A percentile compares a stretch with the other conserved stretches of the same genome.
Evolutionary conservation across 495 filamentous ascomycete genomes (phyloP).

Genomic region (Aspergillus incahuasiensis): DNA sequence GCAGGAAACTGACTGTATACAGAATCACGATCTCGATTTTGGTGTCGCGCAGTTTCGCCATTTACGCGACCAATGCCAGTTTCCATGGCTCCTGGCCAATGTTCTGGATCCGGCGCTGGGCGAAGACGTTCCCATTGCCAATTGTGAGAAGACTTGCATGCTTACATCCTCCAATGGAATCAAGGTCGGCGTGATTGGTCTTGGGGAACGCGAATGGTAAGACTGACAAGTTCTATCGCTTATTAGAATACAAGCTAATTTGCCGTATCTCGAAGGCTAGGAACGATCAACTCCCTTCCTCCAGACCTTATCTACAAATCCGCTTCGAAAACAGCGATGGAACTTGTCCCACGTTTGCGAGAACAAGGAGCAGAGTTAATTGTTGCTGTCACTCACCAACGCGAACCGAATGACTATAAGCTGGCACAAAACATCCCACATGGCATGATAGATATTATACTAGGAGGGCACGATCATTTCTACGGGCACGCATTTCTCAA

Average conservation of each 20-base stretch:
- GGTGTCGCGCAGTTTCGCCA: slow-evolving; percentile 76
- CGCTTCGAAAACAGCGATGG: slow-evolving; percentile 63
- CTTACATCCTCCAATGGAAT: slow-evolving; percentile 75
- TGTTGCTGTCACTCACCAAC: slow-evolving; percentile 76
- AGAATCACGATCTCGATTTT: slow-evolving; percentile 93
- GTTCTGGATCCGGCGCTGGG: slow-evolving; percentile 75
- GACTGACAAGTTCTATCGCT: not conserved
- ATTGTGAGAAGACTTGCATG: slow-evolving; percentile 65
- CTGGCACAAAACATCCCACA: slow-evolving; percentile 62
- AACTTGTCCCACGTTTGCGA: slow-evolving; percentile 64
- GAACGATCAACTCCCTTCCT: slow-evolving; percentile 80
- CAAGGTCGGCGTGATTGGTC: slow-evolving; percentile 78
- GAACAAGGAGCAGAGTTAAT: slow-evolving; percentile 76
- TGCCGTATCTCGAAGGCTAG: slow-evolving; percentile 53
- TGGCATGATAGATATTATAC: slow-evolving; percentile 73
- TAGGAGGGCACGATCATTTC: slow-evolving; percentile 89
- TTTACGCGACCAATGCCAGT: slow-evolving; percentile 66
- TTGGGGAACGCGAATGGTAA: slow-evolving; percentile 70
- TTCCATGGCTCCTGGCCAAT: slow-evolving; percentile 89
- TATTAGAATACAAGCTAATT: not conserved
- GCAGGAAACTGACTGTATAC: slow-evolving; percentile 9
- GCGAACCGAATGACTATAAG: slow-evolving; percentile 82
- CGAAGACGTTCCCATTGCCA: slow-evolving; percentile 60
- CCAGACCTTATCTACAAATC: slow-evolving; percentile 75
- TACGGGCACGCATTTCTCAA: slow-evolving; percentile 74